phyloP scores from a whole-genome alignment of 768 basidiomycete genomes.

The Hericium erinaceus region DNA sequence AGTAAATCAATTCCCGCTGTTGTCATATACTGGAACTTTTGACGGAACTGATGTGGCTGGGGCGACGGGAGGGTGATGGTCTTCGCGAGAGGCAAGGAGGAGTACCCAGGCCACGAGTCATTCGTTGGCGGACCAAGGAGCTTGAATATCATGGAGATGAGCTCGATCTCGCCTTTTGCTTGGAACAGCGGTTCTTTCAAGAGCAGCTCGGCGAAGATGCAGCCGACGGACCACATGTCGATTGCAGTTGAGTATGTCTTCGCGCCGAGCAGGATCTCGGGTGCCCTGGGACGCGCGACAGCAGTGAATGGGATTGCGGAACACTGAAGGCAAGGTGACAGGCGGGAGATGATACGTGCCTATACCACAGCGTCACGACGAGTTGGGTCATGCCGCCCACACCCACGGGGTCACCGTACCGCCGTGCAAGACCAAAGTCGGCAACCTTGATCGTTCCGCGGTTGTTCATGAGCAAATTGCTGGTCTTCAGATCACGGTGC shows the following conservation, averaged over 20 bases:
- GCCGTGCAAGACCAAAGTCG: conserved; percentile 92
- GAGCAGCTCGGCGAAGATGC: conserved; percentile 95
- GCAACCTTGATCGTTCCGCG: conserved; percentile 98
- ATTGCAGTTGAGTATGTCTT: conserved; percentile 91
- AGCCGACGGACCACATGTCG: conserved; percentile 98
- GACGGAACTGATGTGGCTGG: conserved; percentile 67
- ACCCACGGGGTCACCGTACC: conserved; percentile 94
- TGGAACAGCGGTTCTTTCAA: conserved; percentile 96
- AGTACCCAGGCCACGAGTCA: conserved; percentile 80
- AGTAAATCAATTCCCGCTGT: conserved; percentile 79
- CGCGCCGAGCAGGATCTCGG: conserved; percentile 90
- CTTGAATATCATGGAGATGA: conserved; percentile 90
- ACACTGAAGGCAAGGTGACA: conserved; percentile 2
- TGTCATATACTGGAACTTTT: conserved; percentile 81
- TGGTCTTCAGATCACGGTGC: conserved; percentile 95
- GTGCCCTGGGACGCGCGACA: conserved; percentile 49
- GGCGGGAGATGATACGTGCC: conserved; percentile 40
- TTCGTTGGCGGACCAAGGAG: conserved; percentile 89
- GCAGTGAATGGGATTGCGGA: conserved; percentile 4
- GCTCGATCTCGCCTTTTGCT: conserved; percentile 90
- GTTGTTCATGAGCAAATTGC: conserved; percentile 98
- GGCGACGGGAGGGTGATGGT: conserved; percentile 67
- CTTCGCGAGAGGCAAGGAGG: conserved; percentile 70
- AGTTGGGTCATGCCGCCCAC: conserved; percentile 96
- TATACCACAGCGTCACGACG: conserved; percentile 98